These are phyloP conservation scores for Arabidopsis hybrid DNA, from an alignment of 441 rosid genomes.

Conservation along the genomic window DNA sequence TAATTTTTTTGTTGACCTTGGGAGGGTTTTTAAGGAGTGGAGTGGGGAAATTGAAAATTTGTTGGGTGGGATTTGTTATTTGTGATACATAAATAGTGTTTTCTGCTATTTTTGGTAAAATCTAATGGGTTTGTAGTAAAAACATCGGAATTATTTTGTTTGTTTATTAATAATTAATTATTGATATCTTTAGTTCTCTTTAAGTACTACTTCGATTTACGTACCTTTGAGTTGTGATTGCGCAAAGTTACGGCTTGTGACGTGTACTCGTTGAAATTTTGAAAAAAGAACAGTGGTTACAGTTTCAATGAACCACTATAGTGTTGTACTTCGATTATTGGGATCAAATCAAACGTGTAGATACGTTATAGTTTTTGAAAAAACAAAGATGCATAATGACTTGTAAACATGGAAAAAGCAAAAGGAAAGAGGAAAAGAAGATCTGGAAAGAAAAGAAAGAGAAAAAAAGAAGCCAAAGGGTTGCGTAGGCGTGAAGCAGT, in stretches of 20 bases:
- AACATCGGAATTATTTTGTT: slow-evolving; percentile 27
- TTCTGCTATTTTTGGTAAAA: slow-evolving; percentile 13
- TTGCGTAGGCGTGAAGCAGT: slow-evolving; percentile 51
- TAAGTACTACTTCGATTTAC: background rate
- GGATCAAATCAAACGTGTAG: slow-evolving; percentile 14
- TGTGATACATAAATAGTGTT: slow-evolving; percentile 18
- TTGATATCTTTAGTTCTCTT: no score
- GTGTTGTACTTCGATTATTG: slow-evolving; percentile 16
- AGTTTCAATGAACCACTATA: slow-evolving; percentile 1
- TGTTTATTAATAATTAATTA: background rate
- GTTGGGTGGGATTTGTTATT: slow-evolving; percentile 29
- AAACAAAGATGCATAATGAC: slow-evolving; percentile 17
- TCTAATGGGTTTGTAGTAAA: slow-evolving; percentile 44
- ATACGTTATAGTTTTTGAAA: background rate
- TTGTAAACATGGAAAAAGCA: slow-evolving; percentile 37
- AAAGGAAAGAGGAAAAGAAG: background rate
- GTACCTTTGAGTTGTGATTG: background rate
- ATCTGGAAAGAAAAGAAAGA: background rate
- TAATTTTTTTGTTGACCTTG: slow-evolving; percentile 41
- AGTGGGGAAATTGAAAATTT: slow-evolving; percentile 28
- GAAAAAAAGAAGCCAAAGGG: background rate
- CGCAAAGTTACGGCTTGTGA: background rate
- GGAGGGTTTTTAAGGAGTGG: slow-evolving; percentile 22
- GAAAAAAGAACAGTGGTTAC: background rate
- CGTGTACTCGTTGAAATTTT: slow-evolving; percentile 11